These are phyloP conservation scores for Epichloe bromicola DNA, from an alignment of 2,329 filamentous ascomycete species.

Conservation along the genomic window DNA sequence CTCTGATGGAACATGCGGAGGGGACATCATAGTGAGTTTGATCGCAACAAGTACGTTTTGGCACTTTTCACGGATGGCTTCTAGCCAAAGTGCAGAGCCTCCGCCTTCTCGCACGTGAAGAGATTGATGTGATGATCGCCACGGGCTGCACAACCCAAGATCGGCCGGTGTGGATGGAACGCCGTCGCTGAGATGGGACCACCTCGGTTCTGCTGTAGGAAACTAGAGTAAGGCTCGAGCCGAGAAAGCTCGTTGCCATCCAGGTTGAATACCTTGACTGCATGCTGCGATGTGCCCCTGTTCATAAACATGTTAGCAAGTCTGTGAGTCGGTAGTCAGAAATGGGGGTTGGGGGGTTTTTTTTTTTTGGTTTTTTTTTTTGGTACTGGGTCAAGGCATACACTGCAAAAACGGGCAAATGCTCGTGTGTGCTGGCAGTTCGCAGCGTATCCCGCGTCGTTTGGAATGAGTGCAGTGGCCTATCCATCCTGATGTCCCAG, in stretches of 20 bases:
- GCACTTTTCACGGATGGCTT: constrained; percentile 3
- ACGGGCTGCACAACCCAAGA: constrained; percentile 75
- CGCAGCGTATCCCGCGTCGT: constrained; percentile 67
- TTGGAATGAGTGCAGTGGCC: constrained; percentile 58
- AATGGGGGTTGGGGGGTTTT: not conserved
- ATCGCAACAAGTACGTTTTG: constrained; percentile 1
- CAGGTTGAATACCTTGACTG: constrained; percentile 86
- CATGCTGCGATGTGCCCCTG: constrained; percentile 78
- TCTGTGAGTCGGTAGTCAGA: not conserved
- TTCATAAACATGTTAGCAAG: constrained; percentile 1
- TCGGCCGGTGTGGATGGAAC: constrained; percentile 89
- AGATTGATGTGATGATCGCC: constrained; percentile 87
- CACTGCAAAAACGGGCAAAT: constrained; percentile 90
- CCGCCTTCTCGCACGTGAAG: constrained; percentile 53
- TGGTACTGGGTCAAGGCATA: constrained; percentile 32
- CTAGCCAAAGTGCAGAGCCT: constrained; percentile 20
- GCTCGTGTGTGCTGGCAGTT: constrained; percentile 86
- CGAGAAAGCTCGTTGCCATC: constrained; percentile 67
- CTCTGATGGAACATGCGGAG: not conserved
- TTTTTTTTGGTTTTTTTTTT: not conserved
- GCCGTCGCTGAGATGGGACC: constrained; percentile 78
- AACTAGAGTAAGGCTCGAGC: constrained; percentile 82
- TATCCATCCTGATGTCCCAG: constrained; percentile 89
- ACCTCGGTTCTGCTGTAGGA: constrained; percentile 67
- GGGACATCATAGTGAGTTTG: constrained; percentile 2